A percentile compares a stretch with the other conserved stretches of the same genome.
Evolutionary conservation across 2,329 filamentous ascomycete genomes (phyloP).

Genomic region (Sporothrix euskadiensis): DNA sequence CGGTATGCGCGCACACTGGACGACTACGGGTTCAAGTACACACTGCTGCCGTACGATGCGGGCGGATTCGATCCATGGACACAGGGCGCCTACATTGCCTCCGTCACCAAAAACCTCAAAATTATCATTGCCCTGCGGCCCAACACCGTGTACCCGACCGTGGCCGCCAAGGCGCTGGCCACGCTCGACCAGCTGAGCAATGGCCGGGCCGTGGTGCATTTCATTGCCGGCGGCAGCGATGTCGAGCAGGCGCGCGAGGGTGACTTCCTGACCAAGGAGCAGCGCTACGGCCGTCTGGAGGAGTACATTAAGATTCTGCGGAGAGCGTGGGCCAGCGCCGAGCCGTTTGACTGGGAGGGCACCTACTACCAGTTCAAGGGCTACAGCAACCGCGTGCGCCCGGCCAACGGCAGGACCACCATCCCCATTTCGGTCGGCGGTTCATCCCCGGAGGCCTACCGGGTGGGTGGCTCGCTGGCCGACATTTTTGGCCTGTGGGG

Average conservation of each 20-base stretch:
- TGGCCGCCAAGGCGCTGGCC: slow-evolving; percentile 61
- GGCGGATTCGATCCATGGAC: slow-evolving; percentile 59
- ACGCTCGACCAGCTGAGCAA: slow-evolving; percentile 61
- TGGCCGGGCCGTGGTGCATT: slow-evolving; percentile 59
- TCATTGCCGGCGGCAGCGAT: slow-evolving; percentile 63
- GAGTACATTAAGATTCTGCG: slow-evolving; percentile 63
- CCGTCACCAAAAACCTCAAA: slow-evolving; percentile 59
- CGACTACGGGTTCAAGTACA: slow-evolving; percentile 63
- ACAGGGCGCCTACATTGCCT: slow-evolving; percentile 57
- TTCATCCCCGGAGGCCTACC: slow-evolving; percentile 60
- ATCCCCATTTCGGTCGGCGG: slow-evolving; percentile 62
- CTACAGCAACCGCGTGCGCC: slow-evolving; percentile 56
- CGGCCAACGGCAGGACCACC: slow-evolving; percentile 47
- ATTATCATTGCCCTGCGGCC: slow-evolving; percentile 63
- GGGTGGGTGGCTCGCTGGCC: slow-evolving; percentile 57
- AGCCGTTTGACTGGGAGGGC: slow-evolving; percentile 62
- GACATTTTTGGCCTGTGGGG: slow-evolving; percentile 67
- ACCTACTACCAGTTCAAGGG: slow-evolving; percentile 61
- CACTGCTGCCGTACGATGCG: slow-evolving; percentile 60
- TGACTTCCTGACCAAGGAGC: slow-evolving; percentile 58
- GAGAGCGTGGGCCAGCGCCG: slow-evolving; percentile 57
- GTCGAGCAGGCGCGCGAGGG: slow-evolving; percentile 61
- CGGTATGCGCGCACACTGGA: slow-evolving; percentile 60
- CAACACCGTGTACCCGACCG: slow-evolving; percentile 63
- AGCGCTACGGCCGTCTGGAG: slow-evolving; percentile 59